phyloP scores from a whole-genome alignment of 805 yeast genomes.

The Yarrowia keelungensis region DNA sequence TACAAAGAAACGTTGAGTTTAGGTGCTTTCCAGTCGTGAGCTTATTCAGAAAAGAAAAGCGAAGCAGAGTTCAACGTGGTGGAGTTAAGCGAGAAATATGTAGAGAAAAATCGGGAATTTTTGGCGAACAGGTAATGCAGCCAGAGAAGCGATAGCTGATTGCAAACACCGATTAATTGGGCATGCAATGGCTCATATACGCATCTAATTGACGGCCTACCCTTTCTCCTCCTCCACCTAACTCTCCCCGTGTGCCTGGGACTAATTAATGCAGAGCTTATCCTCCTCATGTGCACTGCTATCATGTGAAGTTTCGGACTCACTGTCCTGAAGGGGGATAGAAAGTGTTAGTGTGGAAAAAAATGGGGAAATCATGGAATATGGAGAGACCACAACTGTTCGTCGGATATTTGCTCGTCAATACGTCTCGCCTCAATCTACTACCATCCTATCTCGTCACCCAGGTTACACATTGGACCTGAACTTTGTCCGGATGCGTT shows the following conservation, averaged over 20 bases:
- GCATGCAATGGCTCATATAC: too few relatives aligned
- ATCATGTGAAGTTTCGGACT: constrained; percentile 3
- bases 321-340: not conserved
- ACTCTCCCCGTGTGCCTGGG: constrained; percentile 31
- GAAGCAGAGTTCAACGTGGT: not conserved
- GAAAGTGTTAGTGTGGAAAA: not conserved
- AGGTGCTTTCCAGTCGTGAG: not conserved
- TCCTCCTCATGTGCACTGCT: not conserved
- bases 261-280: constrained; percentile 36
- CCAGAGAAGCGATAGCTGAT: too few relatives aligned
- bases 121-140: too few relatives aligned
- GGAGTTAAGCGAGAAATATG: not conserved
- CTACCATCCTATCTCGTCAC: not conserved
- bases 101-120: too few relatives aligned
- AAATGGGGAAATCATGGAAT: too few relatives aligned
- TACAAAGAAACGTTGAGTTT: constrained; percentile 12
- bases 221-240: too few relatives aligned
- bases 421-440: not conserved
- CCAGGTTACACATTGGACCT: constrained; percentile 15
- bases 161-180: too few relatives aligned
- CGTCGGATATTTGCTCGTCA: too few relatives aligned
- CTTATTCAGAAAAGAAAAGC: not conserved
- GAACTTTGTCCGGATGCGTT: constrained; percentile 31
- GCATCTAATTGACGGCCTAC: too few relatives aligned
- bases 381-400: too few relatives aligned